These are phyloP conservation scores for Phylloporus sp. DNA, from an alignment of 768 basidiomycete genomes.

Conservation along the genomic window DNA sequence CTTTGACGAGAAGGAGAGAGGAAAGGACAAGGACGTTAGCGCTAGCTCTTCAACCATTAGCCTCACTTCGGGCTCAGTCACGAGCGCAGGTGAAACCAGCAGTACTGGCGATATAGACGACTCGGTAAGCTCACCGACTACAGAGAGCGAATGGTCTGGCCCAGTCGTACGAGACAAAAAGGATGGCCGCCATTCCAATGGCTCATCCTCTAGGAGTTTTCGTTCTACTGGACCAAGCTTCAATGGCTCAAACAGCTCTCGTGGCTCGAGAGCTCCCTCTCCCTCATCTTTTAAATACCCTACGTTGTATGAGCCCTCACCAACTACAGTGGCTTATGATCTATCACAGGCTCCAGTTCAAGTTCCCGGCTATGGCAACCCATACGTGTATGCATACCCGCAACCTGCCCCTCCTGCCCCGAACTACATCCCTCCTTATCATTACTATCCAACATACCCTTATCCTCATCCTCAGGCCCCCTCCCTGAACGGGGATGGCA, in stretches of 20 bases:
- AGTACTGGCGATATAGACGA: conserved; percentile 67
- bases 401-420: conserved; percentile 33
- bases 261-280: conserved; percentile 70
- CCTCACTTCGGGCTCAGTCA: conserved; percentile 63
- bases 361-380: conserved; percentile 28
- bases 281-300: conserved; percentile 71
- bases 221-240: conserved; percentile 50
- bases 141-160: conserved; percentile 80
- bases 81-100: conserved; percentile 52
- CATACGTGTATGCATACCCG: conserved; percentile 41
- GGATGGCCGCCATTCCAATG: conserved; percentile 49
- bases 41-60: conserved; percentile 75
- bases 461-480: conserved; percentile 48
- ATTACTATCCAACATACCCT: conserved; percentile 45
- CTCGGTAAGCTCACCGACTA: conserved; percentile 64
- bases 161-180: conserved; percentile 54
- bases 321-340: conserved; percentile 28
- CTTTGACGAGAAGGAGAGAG: conserved; percentile 67
- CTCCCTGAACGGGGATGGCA: conserved; percentile 37
- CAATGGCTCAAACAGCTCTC: conserved; percentile 58
- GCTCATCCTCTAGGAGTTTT: conserved; percentile 59
- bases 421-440: conserved; percentile 39
- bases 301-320: conserved; percentile 62
- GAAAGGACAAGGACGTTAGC: conserved; percentile 68
- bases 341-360: conserved; percentile 31